Evolutionary conservation across 2,329 filamentous ascomycete genomes (phyloP).

Genomic region (Plenodomus lindquistii): DNA sequence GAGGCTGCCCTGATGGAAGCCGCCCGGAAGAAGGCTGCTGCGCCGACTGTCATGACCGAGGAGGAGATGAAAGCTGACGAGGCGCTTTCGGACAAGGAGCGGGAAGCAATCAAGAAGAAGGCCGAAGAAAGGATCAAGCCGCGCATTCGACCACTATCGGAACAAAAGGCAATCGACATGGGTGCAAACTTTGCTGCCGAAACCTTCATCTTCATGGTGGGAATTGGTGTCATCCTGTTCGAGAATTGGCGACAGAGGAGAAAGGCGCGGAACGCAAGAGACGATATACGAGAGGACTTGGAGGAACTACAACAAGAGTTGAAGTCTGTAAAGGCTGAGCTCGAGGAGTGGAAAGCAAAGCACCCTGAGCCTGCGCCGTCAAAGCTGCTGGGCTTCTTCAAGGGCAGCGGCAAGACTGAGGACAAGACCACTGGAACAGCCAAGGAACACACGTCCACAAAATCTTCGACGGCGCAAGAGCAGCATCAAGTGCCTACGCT

Average conservation of each 20-base stretch:
- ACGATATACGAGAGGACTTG: constrained; percentile 64
- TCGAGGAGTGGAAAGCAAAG: constrained; percentile 46
- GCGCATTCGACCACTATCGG: constrained; percentile 66
- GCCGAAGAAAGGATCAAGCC: constrained; percentile 48
- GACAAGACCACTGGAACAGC: constrained; percentile 22
- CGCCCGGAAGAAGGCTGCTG: constrained; percentile 54
- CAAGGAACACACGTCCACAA: constrained; percentile 1
- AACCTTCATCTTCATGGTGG: constrained; percentile 67
- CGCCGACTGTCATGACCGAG: constrained; percentile 65
- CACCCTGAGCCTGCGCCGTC: constrained; percentile 31
- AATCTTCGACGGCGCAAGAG: neutral
- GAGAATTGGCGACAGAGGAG: constrained; percentile 64
- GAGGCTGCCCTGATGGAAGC: constrained; percentile 61
- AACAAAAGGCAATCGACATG: constrained; percentile 69
- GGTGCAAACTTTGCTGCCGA: constrained; percentile 72
- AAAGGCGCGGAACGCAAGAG: constrained; percentile 63
- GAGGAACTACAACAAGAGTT: constrained; percentile 59
- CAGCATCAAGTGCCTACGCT: constrained; percentile 1
- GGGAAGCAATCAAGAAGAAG: constrained; percentile 53
- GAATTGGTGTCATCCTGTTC: constrained; percentile 64
- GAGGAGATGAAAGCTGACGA: constrained; percentile 62
- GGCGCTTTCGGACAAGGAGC: constrained; percentile 51
- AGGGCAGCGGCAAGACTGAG: constrained; percentile 23
- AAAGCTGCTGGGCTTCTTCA: constrained; percentile 36
- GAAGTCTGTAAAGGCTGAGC: constrained; percentile 43